Evolutionary conservation across 441 rosid genomes (phyloP), one percentile per base, ranked within the genome.

Genomic region (Jatropha podagrica): DNA sequence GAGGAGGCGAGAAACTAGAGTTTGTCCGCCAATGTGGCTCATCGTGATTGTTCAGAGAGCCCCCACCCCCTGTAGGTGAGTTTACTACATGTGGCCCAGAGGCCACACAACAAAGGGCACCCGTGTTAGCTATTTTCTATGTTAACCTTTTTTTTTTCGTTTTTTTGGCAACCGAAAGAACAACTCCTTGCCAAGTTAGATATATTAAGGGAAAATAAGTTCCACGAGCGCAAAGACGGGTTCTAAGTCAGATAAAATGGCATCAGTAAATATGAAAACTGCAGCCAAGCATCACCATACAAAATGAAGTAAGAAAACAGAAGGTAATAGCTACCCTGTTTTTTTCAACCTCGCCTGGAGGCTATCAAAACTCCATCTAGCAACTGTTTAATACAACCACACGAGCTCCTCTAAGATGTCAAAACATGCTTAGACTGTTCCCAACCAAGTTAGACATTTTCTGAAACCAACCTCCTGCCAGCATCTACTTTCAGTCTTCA

Each of bases 71-170:
- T 32, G 83, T 61, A 63, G 88, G 88, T 40, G 88, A 86, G 78
- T 89, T 90, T 42, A 79, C 86, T 83, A 86, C 88, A 85, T 90
- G 97, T 94, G 98, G 94, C 87, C 97, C 77, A 82, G 91, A 77
- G 97, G 95, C 99, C 91, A 90, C 90, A 79, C 99, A 93, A 88
- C 98, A 95, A 74, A 91, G 90, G 0, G 94, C 96, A 84, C 98
- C 99, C 97, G 90, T 95, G 85, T 88, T 95, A 84, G 88, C 89
- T 87, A 91, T 86, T 82, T 84, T 85, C 75, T 56, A 27, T 7
- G 61, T 56, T 23, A 56, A 27, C 61, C 32, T 0, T 32, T 32
- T 32, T 32, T 32, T 56, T 56, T 56, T n/a, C 61, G 7, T 20
- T 52, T 52, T 85, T 80, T 52, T 26, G 58, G 66, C 80, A 77